These are phyloP conservation scores for Pelargonium fulgidum DNA, from an alignment of 441 rosid species.

Conservation along the genomic window DNA sequence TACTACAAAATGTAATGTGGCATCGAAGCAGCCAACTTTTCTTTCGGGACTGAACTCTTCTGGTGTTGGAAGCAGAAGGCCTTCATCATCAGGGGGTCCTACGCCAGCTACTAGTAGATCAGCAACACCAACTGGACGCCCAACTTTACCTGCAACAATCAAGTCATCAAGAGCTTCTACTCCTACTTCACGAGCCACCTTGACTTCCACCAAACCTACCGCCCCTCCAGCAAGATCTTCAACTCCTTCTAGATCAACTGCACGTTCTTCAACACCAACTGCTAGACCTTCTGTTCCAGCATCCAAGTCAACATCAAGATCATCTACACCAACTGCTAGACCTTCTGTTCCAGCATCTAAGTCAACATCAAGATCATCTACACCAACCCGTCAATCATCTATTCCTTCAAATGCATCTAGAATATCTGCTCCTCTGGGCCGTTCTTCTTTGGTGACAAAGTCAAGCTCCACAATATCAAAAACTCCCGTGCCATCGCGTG, in stretches of 20 bases:
- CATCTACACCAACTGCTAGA: background rate
- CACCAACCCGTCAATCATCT: background rate
- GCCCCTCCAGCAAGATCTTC: background rate
- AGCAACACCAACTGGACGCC: background rate
- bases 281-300: background rate
- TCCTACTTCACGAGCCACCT: background rate
- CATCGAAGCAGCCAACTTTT: background rate
- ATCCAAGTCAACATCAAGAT: background rate
- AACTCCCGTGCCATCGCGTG: background rate
- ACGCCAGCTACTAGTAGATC: background rate
- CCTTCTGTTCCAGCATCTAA: background rate
- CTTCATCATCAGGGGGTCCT: background rate
- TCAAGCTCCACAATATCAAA: background rate
- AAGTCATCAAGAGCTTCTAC: background rate
- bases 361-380: background rate
- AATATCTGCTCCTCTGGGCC: background rate
- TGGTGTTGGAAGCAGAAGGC: background rate
- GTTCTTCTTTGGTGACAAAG: background rate
- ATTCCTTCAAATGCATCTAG: background rate
- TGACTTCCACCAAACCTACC: background rate
- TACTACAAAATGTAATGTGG: conserved; percentile 27
- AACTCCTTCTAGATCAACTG: background rate
- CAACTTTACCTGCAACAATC: background rate
- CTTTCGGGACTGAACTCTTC: background rate
- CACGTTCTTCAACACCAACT: background rate